Base-by-base conservation (phyloP, 1,284 basidiomycete genomes). In the Cronartium ribicola region DNA sequence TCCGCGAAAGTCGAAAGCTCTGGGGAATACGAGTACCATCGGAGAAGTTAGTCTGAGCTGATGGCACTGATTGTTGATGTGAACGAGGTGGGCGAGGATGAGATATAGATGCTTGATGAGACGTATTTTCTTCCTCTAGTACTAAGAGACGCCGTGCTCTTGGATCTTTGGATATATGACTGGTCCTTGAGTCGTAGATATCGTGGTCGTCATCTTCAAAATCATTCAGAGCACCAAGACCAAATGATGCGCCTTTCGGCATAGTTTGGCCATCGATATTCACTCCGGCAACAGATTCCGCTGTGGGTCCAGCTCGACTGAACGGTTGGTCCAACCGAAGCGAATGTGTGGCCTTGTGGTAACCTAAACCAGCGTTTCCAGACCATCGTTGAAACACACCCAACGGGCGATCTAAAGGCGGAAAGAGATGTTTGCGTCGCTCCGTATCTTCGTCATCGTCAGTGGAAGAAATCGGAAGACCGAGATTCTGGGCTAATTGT, bases 381-480 rank as follows among this genome's bases (percentile, higher is more conserved):
- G 89, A 88, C 79, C 94, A 94, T 22, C 87, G 83, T 14, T 85
- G 84, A 46, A 88, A 86, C 0, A 85, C 78, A 20, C 90, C 80
- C 2, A 91, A 79, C 0, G 87, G 85, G 0, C 87, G 89, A 80
- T 96, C 94, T 17, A 90, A 84, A 0, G 91, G 90, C 0, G 94
- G 89, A 79, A 90, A 97, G 1, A 87, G 86, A 79, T 97, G 92
- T 77, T 91, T 93, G 76, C 84, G 85, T 10, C 90, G 92, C 81
- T 93, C 91, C 44, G 87, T 88, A 66, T 90, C 87, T 17, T 85
- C 85, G 2, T 80, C 80, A 17, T 76, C 78, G 2, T 77, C 78
- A 0, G 76, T 78, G 6, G 76, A 76, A 5, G 76, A 66, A 0
- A 77, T 77, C 43, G 51, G 60, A 20, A 79, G 2, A 44, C 79